These are phyloP conservation scores for Teunomyces barrocoloradensis DNA, from an alignment of 805 yeast species.

Conservation along the genomic window DNA sequence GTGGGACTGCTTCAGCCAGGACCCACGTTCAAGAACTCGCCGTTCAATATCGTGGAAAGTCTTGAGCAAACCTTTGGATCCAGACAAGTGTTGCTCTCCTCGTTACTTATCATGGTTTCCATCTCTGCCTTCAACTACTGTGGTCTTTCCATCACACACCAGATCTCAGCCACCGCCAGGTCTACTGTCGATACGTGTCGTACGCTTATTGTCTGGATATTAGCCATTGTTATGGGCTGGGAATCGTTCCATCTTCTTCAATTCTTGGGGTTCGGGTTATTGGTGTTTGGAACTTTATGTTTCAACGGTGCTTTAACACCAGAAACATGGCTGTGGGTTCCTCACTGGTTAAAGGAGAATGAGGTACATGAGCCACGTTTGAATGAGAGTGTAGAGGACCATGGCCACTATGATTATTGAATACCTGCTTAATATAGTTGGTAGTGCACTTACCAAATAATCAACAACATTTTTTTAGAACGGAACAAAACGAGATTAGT, in stretches of 20 bases:
- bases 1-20: slow-evolving; percentile 33
- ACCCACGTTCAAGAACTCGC: slow-evolving; percentile 41
- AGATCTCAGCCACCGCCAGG: slow-evolving; percentile 70
- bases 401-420: background rate
- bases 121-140: slow-evolving; percentile 71
- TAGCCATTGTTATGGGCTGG: slow-evolving; percentile 72
- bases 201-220: slow-evolving; percentile 71
- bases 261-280: slow-evolving; percentile 56
- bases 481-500: background rate
- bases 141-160: slow-evolving; percentile 66
- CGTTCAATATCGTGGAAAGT: slow-evolving; percentile 55
- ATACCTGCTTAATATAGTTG: too few relatives aligned
- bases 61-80: slow-evolving; percentile 47
- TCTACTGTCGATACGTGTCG: slow-evolving; percentile 78
- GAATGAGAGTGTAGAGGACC: background rate
- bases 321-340: slow-evolving; percentile 47
- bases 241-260: slow-evolving; percentile 64
- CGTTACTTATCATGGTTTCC: slow-evolving; percentile 66
- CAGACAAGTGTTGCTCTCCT: slow-evolving; percentile 45
- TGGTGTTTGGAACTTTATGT: slow-evolving; percentile 70
- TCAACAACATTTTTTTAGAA: too few relatives aligned
- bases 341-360: slow-evolving; percentile 38
- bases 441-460: too few relatives aligned
- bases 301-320: slow-evolving; percentile 69
- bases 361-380: background rate